Percentiles rank a stretch among this genome's conserved stretches.
phyloP scores from a whole-genome alignment of 768 basidiomycete genomes.

The Daedaleopsis sinensis region DNA sequence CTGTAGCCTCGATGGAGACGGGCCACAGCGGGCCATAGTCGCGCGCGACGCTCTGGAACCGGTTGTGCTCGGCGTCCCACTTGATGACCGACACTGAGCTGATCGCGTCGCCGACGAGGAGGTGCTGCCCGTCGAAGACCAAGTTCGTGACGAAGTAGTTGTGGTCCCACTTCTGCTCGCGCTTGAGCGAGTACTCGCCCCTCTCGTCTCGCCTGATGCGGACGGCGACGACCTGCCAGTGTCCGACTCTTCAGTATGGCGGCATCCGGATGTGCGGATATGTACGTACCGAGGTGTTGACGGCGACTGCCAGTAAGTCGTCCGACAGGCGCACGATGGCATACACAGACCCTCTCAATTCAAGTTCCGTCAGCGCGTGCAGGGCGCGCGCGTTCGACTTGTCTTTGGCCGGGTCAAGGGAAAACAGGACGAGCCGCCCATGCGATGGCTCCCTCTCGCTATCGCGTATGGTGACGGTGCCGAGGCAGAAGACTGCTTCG shows the following conservation, averaged over 20 bases:
- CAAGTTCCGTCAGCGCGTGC: slow-evolving; percentile 38
- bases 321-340: slow-evolving; percentile 49
- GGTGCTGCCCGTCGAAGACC: slow-evolving; percentile 50
- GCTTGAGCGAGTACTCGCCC: slow-evolving; percentile 42
- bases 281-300: slow-evolving; percentile 72
- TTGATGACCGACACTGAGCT: slow-evolving; percentile 76
- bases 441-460: slow-evolving; percentile 38
- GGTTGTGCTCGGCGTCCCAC: slow-evolving; percentile 45
- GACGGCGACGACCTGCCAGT: slow-evolving; percentile 32
- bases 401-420: slow-evolving; percentile 33
- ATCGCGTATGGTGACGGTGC: slow-evolving; percentile 37
- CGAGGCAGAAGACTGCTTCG: slow-evolving; percentile 37
- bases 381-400: slow-evolving; percentile 25
- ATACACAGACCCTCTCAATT: slow-evolving; percentile 71
- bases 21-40: slow-evolving; percentile 83
- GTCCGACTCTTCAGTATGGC: not conserved
- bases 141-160: slow-evolving; percentile 80
- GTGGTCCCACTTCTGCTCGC: slow-evolving; percentile 70
- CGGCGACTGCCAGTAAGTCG: slow-evolving; percentile 62
- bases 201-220: slow-evolving; percentile 51
- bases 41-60: slow-evolving; percentile 48
- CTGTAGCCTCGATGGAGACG: slow-evolving; percentile 60
- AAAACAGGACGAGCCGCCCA: slow-evolving; percentile 67
- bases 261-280: not conserved
- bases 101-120: slow-evolving; percentile 81